Base-by-base conservation (phyloP, 495 filamentous ascomycete genomes). In the Neurospora sp. region DNA sequence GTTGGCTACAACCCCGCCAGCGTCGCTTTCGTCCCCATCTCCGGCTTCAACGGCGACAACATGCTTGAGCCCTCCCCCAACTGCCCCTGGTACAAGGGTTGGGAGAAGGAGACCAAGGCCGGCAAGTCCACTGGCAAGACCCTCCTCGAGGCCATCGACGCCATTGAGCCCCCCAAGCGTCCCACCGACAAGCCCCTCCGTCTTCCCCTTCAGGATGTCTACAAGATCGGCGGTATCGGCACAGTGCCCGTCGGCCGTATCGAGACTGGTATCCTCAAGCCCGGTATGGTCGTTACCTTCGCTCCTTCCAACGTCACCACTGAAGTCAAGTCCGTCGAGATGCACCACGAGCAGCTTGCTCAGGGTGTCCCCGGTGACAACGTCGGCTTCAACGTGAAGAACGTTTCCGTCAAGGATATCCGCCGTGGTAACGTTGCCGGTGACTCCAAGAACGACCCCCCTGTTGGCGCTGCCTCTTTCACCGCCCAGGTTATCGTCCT, bases 341-440 rank as follows among this genome's bases (percentile, higher is more conserved):
- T 99, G 96, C 94, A 98, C 89, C 96, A 99, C 93, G 95, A 98
- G 88, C 94, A 97, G 91, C 94, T 99, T 82, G 83, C 86, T 80
- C 93, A 97, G 89, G 96, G 96, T 93, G 80, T 93, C 76, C 96
- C 96, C 78, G 96, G 96, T 88, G 96, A 99, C 91, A 99, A 99
- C 88, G 96, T 99, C 83, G 96, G 96, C 80, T 99, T 99, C 94
- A 99, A 99, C 92, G 96, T 99, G 88, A 97, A 98, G 95, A 99
- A 99, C 96, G 96, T 99, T 80, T 98, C 96, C 84, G 96, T 99
- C 88, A 99, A 99, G 93, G 96, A 99, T 85, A 97, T 99, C 83
- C 96, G 96, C 86, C 96, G 96, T 95, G 96, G 96, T 84, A 99
- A 98, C 90, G 96, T 99, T 82, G 93, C 93, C 82, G 93, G 93